These are phyloP conservation scores for Cucumis cinereus DNA, from an alignment of 306 rosid species.

Conservation along the genomic window DNA sequence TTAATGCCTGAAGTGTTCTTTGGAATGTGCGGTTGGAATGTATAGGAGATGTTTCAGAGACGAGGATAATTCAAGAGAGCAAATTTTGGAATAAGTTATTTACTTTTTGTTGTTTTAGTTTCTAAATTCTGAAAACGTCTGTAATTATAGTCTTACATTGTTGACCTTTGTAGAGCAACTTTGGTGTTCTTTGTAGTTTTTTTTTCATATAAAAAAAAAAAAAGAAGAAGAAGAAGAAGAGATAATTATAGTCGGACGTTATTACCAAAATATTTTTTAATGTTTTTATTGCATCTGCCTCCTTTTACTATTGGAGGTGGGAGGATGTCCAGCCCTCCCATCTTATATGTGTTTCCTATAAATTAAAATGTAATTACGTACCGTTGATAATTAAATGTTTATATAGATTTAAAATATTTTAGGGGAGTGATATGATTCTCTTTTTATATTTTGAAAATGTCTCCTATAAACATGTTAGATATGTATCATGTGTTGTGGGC, in stretches of 20 bases:
- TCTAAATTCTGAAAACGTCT: not conserved
- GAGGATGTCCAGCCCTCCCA: not conserved
- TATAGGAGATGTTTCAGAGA: not conserved
- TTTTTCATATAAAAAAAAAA: not conserved
- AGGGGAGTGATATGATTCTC: not conserved
- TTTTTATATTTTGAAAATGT: not conserved
- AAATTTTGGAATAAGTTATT: not conserved
- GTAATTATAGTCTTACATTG: not conserved
- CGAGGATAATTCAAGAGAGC: not conserved
- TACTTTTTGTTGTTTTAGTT: not conserved
- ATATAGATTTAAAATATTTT: not conserved
- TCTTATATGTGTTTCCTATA: not conserved
- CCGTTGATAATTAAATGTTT: not conserved
- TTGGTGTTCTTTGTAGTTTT: not conserved
- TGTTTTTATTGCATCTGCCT: not conserved
- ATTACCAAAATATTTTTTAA: not conserved
- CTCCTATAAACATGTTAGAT: slow-evolving; percentile 29
- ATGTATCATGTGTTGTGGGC: slow-evolving; percentile 87
- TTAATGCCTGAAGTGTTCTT: not conserved
- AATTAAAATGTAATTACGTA: not conserved
- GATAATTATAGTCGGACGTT: not conserved
- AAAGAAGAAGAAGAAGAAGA: too few species aligned
- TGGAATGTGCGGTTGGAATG: not conserved
- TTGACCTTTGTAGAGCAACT: not conserved
- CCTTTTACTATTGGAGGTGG: not conserved